phyloP scores from a whole-genome alignment of 495 filamentous ascomycete genomes.

The Friedmanniomyces endolithicus region DNA sequence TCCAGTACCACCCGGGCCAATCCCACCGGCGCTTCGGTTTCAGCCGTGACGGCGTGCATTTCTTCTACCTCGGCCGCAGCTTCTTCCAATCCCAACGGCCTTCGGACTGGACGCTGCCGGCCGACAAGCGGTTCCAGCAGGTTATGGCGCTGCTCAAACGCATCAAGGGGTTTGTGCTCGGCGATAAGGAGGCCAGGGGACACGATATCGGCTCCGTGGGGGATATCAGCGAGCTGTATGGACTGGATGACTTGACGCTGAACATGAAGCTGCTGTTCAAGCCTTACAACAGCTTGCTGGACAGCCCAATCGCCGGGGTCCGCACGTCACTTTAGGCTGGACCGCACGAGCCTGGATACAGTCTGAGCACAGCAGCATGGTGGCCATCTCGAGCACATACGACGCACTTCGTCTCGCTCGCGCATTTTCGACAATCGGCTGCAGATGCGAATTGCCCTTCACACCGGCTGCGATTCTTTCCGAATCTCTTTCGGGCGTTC shows the following conservation, averaged over 20 bases:
- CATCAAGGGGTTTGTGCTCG: conserved; percentile 42
- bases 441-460: too few species aligned
- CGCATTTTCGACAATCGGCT: too few species aligned
- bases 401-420: too few species aligned
- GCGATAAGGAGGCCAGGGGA: conserved; percentile 39
- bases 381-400: too few species aligned
- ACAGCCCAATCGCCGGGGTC: conserved; percentile 15
- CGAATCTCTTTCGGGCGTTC: not conserved
- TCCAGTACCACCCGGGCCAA: conserved; percentile 44
- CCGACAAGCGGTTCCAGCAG: conserved; percentile 45
- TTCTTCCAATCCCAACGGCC: conserved; percentile 37
- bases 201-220: conserved; percentile 46
- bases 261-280: conserved; percentile 55
- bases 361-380: not conserved
- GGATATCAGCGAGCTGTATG: conserved; percentile 48
- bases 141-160: conserved; percentile 46
- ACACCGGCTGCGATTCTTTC: too few species aligned
- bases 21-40: conserved; percentile 45
- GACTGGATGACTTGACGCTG: conserved; percentile 45
- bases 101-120: conserved; percentile 35
- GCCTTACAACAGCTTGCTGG: conserved; percentile 18
- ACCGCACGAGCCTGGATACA: not conserved
- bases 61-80: conserved; percentile 49
- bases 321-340: not conserved
- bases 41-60: conserved; percentile 51